A percentile compares a stretch with the other conserved stretches of the same genome.
phyloP scores from a whole-genome alignment of 768 basidiomycete genomes.

The Termitomyces sp. region DNA sequence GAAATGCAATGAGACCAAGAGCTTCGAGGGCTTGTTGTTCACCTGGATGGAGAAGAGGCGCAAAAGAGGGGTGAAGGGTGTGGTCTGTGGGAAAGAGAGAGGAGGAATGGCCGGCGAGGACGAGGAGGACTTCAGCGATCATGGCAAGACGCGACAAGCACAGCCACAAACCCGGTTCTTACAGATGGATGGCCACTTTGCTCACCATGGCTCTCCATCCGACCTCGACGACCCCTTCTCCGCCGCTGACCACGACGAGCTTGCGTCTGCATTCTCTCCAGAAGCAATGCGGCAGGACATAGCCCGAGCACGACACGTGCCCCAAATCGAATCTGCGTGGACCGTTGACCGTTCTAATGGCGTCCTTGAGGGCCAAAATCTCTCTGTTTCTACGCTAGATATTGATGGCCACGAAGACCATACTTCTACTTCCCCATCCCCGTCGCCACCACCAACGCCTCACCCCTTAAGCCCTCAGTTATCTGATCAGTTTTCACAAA shows the following conservation, averaged over 20 bases:
- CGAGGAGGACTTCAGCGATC: slow-evolving; percentile 86
- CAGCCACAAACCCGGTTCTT: slow-evolving; percentile 6
- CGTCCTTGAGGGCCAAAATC: slow-evolving; percentile 29
- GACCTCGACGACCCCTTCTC: slow-evolving; percentile 69
- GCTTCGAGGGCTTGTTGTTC: slow-evolving; percentile 82
- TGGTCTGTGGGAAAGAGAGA: slow-evolving; percentile 69
- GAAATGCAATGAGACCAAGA: slow-evolving; percentile 67
- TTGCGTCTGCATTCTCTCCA: slow-evolving; percentile 49
- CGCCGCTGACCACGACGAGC: slow-evolving; percentile 47
- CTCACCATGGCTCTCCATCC: slow-evolving; percentile 25
- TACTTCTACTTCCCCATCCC: slow-evolving; percentile 20
- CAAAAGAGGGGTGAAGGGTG: slow-evolving; percentile 57
- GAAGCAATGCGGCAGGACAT: slow-evolving; percentile 61
- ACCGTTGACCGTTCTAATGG: slow-evolving; percentile 28
- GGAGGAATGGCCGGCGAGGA: slow-evolving; percentile 84
- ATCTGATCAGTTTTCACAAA: slow-evolving; percentile 34
- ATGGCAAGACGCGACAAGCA: slow-evolving; percentile 24
- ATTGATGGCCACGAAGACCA: slow-evolving; percentile 34
- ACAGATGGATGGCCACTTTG: slow-evolving; percentile 12
- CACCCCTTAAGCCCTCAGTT: slow-evolving; percentile 19
- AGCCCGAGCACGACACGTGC: slow-evolving; percentile 44
- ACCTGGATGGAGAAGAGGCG: slow-evolving; percentile 79
- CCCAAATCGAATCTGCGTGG: slow-evolving; percentile 27
- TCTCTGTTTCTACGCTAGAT: slow-evolving; percentile 56
- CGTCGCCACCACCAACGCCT: slow-evolving; percentile 14